Base-by-base conservation (phyloP, 78 protist genomes). In the Monosiga brevicollis region DNA sequence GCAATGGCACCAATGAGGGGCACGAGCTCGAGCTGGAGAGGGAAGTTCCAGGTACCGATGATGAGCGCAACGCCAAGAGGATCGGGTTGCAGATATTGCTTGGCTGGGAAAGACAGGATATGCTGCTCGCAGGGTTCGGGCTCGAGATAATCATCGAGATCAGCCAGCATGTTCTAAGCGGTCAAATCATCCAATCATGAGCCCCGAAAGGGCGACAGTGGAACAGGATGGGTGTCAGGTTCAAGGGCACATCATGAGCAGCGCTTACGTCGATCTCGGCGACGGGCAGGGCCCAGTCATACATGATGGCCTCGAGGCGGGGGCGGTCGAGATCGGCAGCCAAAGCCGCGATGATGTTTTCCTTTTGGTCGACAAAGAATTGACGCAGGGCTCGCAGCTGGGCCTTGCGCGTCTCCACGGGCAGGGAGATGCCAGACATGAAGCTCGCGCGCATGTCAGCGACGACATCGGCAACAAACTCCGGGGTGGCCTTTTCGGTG, bases 1-100 rank as follows among this genome's bases (percentile, higher is more conserved):
- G 98, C 92, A n/a, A 96, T 83, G 10, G 97, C 97, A 38, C 95
- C 97, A 41, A 89, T 41, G 72, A 87, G 72, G 39, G 81, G 81
- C 24, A 40, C 37, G 37, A 23, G 78, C 11, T 35, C 2, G 26
- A 88, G 89, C 79, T 36, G 26, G 72, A 91, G 3, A 24, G 97
- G 96, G 42, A 84, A 95, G 71, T 95, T 95, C 97, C 94, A 97
- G 54, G 99, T 93, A 39, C 90, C 84, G 54, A 97, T 95, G 78
- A 95, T 71, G 26, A 95, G 91, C 55, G 74, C 94, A 10, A 88
- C 90, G 34, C 98, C 98, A 22, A 74, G 11, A 39, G 98, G 98
- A 42, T 95, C 97, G 35, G 43, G 76, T 42, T 80, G 10, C 55
- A 90, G 73, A 6, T 15, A 49, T 49, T 88, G 79, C 11, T 36